These are phyloP conservation scores for Biscogniauxia mediterranea DNA, from an alignment of 2,329 filamentous ascomycete species.

Conservation along the genomic window DNA sequence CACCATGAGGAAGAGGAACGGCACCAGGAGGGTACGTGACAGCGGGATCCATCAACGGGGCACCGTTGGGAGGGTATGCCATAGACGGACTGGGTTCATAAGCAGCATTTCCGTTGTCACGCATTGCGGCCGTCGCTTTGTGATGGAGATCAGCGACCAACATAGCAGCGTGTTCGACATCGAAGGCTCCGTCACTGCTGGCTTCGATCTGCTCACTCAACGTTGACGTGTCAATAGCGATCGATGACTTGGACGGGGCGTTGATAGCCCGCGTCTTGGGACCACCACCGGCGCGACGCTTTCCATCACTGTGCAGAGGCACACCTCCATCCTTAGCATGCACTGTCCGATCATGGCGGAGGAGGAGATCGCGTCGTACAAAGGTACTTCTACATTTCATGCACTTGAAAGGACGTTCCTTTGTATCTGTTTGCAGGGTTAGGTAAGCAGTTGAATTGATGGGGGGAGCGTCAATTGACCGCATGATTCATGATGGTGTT, in stretches of 20 bases:
- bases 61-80: slow-evolving; percentile 69
- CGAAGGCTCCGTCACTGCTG: slow-evolving; percentile 85
- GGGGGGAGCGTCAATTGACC: neutral
- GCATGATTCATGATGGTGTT: slow-evolving; percentile 15
- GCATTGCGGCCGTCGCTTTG: slow-evolving; percentile 77
- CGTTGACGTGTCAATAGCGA: slow-evolving; percentile 79
- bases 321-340: slow-evolving; percentile 97
- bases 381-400: slow-evolving; percentile 98
- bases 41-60: slow-evolving; percentile 72
- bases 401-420: slow-evolving; percentile 98
- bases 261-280: slow-evolving; percentile 64
- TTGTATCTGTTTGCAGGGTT: slow-evolving; percentile 70
- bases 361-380: slow-evolving; percentile 90
- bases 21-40: slow-evolving; percentile 75
- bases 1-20: slow-evolving; percentile 73
- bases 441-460: slow-evolving; percentile 25
- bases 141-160: slow-evolving; percentile 97
- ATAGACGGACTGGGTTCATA: slow-evolving; percentile 60
- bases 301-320: slow-evolving; percentile 90
- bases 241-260: slow-evolving; percentile 70
- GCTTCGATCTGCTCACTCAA: slow-evolving; percentile 86
- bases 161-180: slow-evolving; percentile 97
- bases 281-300: slow-evolving; percentile 65
- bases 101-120: slow-evolving; percentile 43
- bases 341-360: slow-evolving; percentile 96